Evolutionary conservation across 78 protist genomes (phyloP), one percentile per base, ranked within the genome.

Genomic region (Paratrimastix pyriformis): DNA sequence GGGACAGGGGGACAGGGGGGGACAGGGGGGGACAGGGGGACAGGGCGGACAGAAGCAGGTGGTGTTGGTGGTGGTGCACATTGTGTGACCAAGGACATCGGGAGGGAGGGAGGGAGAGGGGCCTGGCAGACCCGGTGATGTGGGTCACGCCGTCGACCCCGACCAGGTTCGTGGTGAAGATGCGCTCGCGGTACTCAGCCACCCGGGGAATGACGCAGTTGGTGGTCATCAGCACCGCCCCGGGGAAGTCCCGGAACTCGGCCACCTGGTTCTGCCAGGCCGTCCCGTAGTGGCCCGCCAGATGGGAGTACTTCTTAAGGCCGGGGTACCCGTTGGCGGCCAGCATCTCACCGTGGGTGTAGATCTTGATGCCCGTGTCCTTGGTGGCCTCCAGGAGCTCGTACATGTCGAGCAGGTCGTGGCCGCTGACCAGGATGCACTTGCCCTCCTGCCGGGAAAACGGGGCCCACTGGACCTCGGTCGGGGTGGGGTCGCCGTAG

Each of bases 291-390:
- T 90, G 80, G 7, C 89, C 91, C 8, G 50, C 81, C 42, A 87
- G 80, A 37, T 64, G 79, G 29, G 37, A 29, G 55, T 32, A 72
- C 65, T 43, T 38, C 46, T 38, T 7, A 43, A 90, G 91, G 46
- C 72, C 39, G 11, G 93, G 91, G 62, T 89, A 87, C 29, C 71
- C 85, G 75, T 88, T 84, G 52, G 86, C 87, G 30, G 92, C 88
- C 29, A 87, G 84, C 91, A 90, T 73, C 83, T 90, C 94, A 50
- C 94, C 94, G 81, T 90, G 94, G 26, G 94, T 87, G 89, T 85
- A 87, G 40, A 90, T 89, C 48, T 77, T 77, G 79, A 90, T 55
- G 66, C 87, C 87, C 32, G 0, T 76, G 45, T n/a, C 59, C 50
- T 83, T 65, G 6, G 85, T 86, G 60, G 48, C 76, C 74, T 80